These are phyloP conservation scores for Auricularia sp. DNA, from an alignment of 768 basidiomycete species.

Conservation along the genomic window DNA sequence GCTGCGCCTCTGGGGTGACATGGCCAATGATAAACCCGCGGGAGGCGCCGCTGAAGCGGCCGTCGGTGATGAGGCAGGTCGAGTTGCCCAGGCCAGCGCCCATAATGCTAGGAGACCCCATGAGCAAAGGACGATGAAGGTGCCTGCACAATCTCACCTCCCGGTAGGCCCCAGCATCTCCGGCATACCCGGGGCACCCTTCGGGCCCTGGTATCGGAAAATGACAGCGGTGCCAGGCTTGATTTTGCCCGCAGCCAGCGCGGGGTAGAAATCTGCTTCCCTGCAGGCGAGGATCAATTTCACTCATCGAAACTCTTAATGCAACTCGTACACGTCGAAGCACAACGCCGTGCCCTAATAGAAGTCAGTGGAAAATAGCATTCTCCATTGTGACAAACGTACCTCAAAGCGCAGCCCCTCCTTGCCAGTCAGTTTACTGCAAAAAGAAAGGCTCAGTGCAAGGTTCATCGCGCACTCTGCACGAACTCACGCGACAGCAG, in stretches of 20 bases:
- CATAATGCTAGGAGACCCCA: conserved; percentile 44
- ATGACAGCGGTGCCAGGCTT: conserved; percentile 66
- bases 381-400: not conserved
- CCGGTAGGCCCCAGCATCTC: conserved; percentile 25
- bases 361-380: not conserved
- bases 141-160: not conserved
- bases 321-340: conserved; percentile 48
- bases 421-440: conserved; percentile 76
- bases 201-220: conserved; percentile 83
- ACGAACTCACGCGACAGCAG: conserved; percentile 53
- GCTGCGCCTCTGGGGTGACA: conserved; percentile 52
- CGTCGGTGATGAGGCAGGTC: conserved; percentile 80
- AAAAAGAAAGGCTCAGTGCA: too few relatives aligned
- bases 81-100: conserved; percentile 72
- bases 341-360: conserved; percentile 62
- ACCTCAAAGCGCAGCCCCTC: conserved; percentile 81
- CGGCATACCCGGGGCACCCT: conserved; percentile 57
- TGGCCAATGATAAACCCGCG: conserved; percentile 57
- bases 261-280: conserved; percentile 59
- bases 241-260: conserved; percentile 65
- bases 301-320: not conserved
- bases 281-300: conserved; percentile 21
- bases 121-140: not conserved
- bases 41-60: conserved; percentile 79
- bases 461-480: not conserved